These are phyloP conservation scores for Glycyrrhiza uralensis DNA, from an alignment of 306 rosid species.

Conservation along the genomic window DNA sequence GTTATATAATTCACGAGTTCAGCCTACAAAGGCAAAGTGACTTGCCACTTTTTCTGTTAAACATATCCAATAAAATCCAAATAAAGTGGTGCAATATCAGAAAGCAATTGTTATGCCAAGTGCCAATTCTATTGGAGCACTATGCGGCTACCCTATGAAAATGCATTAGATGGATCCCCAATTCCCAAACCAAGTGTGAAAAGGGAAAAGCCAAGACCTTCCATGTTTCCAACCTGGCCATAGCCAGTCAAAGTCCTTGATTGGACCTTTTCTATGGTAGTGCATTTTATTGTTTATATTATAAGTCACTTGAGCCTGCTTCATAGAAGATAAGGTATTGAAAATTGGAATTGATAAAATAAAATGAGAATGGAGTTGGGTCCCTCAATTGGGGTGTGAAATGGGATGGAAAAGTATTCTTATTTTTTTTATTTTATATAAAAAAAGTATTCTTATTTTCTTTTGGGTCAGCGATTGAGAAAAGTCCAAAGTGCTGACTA, in stretches of 20 bases:
- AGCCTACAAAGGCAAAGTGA: neutral
- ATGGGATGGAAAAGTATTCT: too few relatives aligned
- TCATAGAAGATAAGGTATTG: too few relatives aligned
- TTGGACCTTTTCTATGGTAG: too few relatives aligned
- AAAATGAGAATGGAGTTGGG: too few relatives aligned
- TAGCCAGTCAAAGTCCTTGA: neutral
- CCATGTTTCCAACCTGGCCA: neutral
- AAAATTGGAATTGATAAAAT: too few relatives aligned
- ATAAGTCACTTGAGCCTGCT: too few relatives aligned
- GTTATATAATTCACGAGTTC: neutral
- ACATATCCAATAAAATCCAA: conserved; percentile 6
- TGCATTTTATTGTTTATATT: too few relatives aligned
- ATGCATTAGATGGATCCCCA: neutral
- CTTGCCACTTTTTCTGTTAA: neutral
- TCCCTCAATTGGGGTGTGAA: too few relatives aligned
- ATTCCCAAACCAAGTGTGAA: neutral
- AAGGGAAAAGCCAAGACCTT: neutral
- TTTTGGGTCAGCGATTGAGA: conserved; percentile 11
- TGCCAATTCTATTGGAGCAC: neutral
- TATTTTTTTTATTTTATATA: too few relatives aligned
- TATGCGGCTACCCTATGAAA: neutral
- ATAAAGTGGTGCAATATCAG: neutral
- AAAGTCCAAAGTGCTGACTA: neutral
- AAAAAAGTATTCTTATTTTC: too few relatives aligned
- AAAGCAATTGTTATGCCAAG: neutral